Evolutionary conservation across 768 basidiomycete species (phyloP).

Genomic region (Rhodotorula paludigena): DNA sequence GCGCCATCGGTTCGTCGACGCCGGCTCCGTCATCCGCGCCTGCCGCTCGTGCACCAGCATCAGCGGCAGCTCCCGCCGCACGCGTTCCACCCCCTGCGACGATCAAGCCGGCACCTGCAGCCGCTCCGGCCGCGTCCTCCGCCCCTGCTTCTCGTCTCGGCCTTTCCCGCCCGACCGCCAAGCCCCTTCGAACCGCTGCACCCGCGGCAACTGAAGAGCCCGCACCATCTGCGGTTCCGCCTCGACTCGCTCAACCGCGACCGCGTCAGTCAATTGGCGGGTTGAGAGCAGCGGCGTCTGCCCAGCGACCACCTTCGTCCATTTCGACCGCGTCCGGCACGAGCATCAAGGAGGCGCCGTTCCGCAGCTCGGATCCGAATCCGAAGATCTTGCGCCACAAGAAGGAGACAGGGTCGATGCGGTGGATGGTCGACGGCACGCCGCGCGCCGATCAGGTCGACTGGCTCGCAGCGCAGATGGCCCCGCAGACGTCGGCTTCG

Average conservation of each 20-base stretch:
- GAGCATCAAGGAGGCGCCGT: constrained; percentile 44
- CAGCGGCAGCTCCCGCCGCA: constrained; percentile 44
- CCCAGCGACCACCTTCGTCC: background rate
- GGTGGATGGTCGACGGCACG: constrained; percentile 52
- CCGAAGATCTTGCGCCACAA: constrained; percentile 35
- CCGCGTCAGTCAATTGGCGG: constrained; percentile 29
- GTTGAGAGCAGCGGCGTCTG: constrained; percentile 42
- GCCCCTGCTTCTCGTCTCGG: background rate
- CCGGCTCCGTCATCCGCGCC: no score
- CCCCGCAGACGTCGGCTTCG: constrained; percentile 69
- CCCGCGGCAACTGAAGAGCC: constrained; percentile 17
- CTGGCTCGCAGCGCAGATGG: constrained; percentile 84
- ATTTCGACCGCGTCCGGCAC: constrained; percentile 42
- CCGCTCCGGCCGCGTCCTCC: constrained; percentile 36
- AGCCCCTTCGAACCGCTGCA: constrained; percentile 10
- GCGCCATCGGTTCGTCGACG: constrained; percentile 1
- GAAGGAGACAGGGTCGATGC: constrained; percentile 41
- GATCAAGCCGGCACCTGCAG: constrained; percentile 43
- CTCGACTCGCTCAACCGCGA: constrained; percentile 42
- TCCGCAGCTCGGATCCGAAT: constrained; percentile 37
- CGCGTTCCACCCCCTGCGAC: constrained; percentile 46
- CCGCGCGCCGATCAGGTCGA: constrained; percentile 83
- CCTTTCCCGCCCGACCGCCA: constrained; percentile 17
- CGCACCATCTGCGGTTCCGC: constrained; percentile 28
- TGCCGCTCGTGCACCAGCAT: background rate